Evolutionary conservation across 2,329 filamentous ascomycete species (phyloP), one percentile per base, ranked within the genome.

Genomic region (Microthyrium microscopicum): DNA sequence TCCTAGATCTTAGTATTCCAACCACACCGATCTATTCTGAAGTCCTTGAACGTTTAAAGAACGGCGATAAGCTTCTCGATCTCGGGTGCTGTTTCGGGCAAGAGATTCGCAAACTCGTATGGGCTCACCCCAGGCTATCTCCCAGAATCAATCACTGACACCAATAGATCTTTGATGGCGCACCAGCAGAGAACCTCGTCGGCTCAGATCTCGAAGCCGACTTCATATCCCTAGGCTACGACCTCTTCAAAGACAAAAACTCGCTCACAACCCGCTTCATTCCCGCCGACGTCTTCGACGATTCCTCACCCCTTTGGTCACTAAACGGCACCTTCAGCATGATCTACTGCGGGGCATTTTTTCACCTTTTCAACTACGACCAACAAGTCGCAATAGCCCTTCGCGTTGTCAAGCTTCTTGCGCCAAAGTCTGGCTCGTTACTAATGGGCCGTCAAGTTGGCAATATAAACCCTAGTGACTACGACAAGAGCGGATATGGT

Each of bases 181-280:
- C 47, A 3, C 57, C 57, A 3, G 39, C 50, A 3, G 41, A 48
- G 18, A 55, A 56, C 20, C 46, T 60, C 1, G 49, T 46, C 29
- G 59, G 57, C 17, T 46, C 47, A 11, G 59, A 64, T 36, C 41
- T 62, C 13, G 42, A 46, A 20, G 16, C 41, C 2, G 43, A 46
- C 8, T 68, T 72, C 41, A 56, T 72, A 33, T 57, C 68, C 8
- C 48, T 68, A n/a, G 70, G 70, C 19, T 72, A 51, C 37, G 38
- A 46, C 31, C 42, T 53, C 15, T 54, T 53, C 37, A 26, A 31
- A 5, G 51, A 54, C 34, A 38, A 36, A 18, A 24, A 31, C 6
- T 45, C 53, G n/a, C 55, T 36, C 21, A 53, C 53, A 21, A 51
- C 70, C 4, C 52, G 53, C 2, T 70, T 73, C 40, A 49, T 73